Evolutionary conservation across 2,329 filamentous ascomycete genomes (phyloP), one percentile per base, ranked within the genome.

Genomic region (Macrophomina phaseolina): DNA sequence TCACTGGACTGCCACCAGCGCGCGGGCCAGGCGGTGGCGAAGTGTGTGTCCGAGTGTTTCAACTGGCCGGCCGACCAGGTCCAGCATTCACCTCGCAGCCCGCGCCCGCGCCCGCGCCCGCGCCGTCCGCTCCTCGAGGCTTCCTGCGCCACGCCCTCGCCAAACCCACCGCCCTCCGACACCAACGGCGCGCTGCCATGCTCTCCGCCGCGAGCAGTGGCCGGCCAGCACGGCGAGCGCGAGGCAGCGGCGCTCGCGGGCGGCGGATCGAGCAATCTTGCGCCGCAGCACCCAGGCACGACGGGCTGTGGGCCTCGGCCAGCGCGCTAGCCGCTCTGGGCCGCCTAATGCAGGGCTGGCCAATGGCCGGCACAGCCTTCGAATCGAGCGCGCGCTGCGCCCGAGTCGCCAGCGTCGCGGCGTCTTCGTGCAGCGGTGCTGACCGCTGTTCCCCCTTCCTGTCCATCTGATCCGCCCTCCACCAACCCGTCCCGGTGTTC

Each of bases 291-390:
- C 42, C 61, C 61, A 53, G 48, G 60, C 42, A 63, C 46, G 46
- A 52, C 38, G 14, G 38, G 38, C 38, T 14, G 38, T 40, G 38
- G 38, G 46, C 23, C 23, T 51, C 45, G 60, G 46, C 60, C 48
- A 51, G 60, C 38, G 38, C 38, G 8, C 38, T 42, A 51, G 45
- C 60, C 46, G 6, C 16, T 52, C 45, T 63, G 45, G 60, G 28
- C 32, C 60, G 18, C 46, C 45, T 64, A 53, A 64, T 64, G 48
- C 61, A 64, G 48, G 61, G 61, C 61, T 53, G 61, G n/a, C 34
- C 34, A 30, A 34, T 6, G 6, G 36, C 36, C 23, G 36, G 46
- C 61, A 64, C 36, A 42, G 46, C 61, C 61, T 45, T 63, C 60
- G 60, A 36, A 52, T 51, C 60, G 60, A 63, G 46, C 40, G 51